These are phyloP conservation scores for Hericium coralloides DNA, from an alignment of 768 basidiomycete genomes.

Conservation along the genomic window DNA sequence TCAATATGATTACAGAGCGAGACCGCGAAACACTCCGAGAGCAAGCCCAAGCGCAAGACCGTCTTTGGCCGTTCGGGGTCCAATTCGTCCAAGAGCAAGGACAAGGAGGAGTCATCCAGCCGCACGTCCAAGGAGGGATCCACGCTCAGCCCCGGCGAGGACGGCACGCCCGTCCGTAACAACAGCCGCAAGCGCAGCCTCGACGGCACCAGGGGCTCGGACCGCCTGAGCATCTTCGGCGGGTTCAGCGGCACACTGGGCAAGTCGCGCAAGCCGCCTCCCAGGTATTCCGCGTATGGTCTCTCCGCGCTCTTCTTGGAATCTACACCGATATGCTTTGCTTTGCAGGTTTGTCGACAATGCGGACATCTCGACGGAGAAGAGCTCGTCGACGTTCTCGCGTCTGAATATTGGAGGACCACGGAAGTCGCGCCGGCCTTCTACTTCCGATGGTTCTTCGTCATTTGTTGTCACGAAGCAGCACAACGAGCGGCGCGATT, in stretches of 20 bases:
- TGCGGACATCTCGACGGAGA: constrained; percentile 34
- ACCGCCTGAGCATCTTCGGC: constrained; percentile 81
- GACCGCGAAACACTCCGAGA: constrained; percentile 24
- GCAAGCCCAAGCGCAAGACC: constrained; percentile 37
- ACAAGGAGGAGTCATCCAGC: constrained; percentile 16
- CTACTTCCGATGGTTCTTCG: constrained; percentile 29
- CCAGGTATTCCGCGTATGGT: constrained; percentile 55
- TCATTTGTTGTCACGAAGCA: constrained; percentile 14
- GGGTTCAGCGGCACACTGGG: constrained; percentile 52
- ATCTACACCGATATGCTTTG: constrained; percentile 13
- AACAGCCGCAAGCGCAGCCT: constrained; percentile 39
- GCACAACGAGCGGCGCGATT: constrained; percentile 17
- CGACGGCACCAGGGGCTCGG: constrained; percentile 37
- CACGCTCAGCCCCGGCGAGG: constrained; percentile 14
- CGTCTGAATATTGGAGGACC: constrained; percentile 31
- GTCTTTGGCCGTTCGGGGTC: constrained; percentile 57
- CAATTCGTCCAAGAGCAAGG: constrained; percentile 23
- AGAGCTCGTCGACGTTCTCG: constrained; percentile 5
- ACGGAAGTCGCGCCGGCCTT: constrained; percentile 37
- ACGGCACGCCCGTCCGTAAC: background rate
- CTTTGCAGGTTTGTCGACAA: constrained; percentile 26
- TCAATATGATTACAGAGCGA: constrained; percentile 38
- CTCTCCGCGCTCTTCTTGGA: constrained; percentile 2
- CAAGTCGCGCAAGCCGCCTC: constrained; percentile 74
- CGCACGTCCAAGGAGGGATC: constrained; percentile 19